phyloP scores from a whole-genome alignment of 1,284 basidiomycete genomes.

The Leccinum pallidistipes region DNA sequence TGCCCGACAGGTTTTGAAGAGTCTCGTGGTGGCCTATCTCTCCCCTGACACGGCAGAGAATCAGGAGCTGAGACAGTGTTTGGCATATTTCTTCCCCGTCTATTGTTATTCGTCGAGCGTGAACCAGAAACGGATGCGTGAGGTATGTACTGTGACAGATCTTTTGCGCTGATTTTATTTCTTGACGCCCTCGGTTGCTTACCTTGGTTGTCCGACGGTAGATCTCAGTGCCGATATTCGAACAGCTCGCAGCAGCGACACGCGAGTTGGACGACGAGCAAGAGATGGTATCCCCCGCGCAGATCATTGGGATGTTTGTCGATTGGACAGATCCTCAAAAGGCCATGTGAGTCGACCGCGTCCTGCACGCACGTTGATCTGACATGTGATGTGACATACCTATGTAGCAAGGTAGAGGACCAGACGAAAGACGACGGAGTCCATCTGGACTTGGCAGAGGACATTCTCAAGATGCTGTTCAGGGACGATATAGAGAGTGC shows the following conservation, averaged over 20 bases:
- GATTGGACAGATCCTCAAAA: conserved; percentile 96
- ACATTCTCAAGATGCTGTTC: conserved; percentile 69
- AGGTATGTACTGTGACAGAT: conserved; percentile 21
- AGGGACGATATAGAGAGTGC: conserved; percentile 45
- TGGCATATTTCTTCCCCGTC: conserved; percentile 95
- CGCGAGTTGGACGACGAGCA: conserved; percentile 75
- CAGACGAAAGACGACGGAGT: conserved; percentile 49
- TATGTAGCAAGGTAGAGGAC: conserved; percentile 33
- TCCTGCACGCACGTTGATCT: neutral
- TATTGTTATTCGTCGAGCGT: conserved; percentile 84
- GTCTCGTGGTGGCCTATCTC: conserved; percentile 78
- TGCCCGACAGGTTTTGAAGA: conserved; percentile 65
- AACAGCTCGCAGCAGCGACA: conserved; percentile 67
- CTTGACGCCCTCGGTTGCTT: neutral
- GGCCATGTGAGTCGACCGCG: conserved; percentile 55
- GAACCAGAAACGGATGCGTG: conserved; percentile 82
- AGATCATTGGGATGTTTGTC: conserved; percentile 82
- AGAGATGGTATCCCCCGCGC: conserved; percentile 77
- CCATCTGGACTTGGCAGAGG: conserved; percentile 79
- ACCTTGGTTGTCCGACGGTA: conserved; percentile 31
- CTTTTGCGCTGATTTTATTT: conserved; percentile 41
- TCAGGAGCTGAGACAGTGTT: conserved; percentile 86
- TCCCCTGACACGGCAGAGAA: conserved; percentile 86
- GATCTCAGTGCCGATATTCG: conserved; percentile 80
- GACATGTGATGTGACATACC: neutral